Base-by-base conservation (phyloP, 2,329 filamentous ascomycete species). In the Aspergillus flavus region DNA sequence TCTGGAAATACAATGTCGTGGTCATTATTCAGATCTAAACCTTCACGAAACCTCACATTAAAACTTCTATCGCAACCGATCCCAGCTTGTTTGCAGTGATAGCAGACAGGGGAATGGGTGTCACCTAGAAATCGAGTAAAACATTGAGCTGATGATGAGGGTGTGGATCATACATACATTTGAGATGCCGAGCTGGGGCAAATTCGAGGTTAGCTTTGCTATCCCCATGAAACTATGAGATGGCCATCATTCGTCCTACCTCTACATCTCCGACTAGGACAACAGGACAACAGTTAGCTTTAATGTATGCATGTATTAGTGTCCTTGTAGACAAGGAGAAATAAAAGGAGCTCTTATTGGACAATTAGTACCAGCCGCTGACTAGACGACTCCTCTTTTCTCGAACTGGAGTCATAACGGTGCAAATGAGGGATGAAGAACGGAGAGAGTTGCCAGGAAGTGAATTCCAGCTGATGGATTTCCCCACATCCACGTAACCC, bases 11-110 rank as follows among this genome's bases (percentile, higher is more conserved):
- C 63, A 53, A 48, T 34, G 11, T 63, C 61, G 1, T 55, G 54
- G 2, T 68, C 58, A 16, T 65, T 59, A 12, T 61, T 36, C 6
- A 71, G 45, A 19, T 59, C 59, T 6, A 72, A 45, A 0, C 69
- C 69, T 50, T 63, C 59, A 4, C 70, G 69, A 43, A 73, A 73
- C 16, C 71, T 66, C 26, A 71, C 56, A 39, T 68, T 68, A 5
- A 62, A 23, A 16, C 60, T 65, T 52, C 71, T 58, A n/a, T 68
- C 63, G 53, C 71, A 73, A 36, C 61, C 26, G 14, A 58, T 53
- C 1, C 59, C 61, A 7, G 66, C 70, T 36, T 53, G 43, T 23
- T 63, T 61, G 50, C 71, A 73, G 23, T 66, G 65, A 19, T 52
- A 32, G 32, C 71, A 73, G 21, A 39, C 58, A 19, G 58, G 53